phyloP scores from a whole-genome alignment of 2,329 filamentous ascomycete species.

The Trichophyton schoenleinii region DNA sequence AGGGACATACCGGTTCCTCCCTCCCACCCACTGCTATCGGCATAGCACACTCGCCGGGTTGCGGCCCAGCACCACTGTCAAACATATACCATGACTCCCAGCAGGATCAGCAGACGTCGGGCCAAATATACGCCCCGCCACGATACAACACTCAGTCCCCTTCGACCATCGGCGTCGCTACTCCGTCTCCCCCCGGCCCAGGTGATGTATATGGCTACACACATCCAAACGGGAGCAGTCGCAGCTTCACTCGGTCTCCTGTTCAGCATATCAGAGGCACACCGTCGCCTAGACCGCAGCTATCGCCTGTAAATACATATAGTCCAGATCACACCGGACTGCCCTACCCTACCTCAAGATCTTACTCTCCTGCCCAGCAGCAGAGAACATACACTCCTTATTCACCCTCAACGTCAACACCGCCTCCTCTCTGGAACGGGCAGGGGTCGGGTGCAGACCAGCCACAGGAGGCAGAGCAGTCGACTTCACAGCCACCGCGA shows the following conservation, averaged over 20 bases:
- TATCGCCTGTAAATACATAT: not conserved
- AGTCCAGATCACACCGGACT: not conserved
- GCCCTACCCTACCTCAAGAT: not conserved
- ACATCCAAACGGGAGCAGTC: not conserved
- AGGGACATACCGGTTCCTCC: not conserved
- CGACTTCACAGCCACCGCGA: not conserved
- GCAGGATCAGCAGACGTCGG: not conserved
- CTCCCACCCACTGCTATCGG: conserved; percentile 3
- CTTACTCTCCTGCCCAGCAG: not conserved
- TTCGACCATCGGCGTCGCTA: not conserved
- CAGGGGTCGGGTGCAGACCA: conserved; percentile 2
- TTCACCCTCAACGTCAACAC: conserved; percentile 7
- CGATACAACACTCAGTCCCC: not conserved
- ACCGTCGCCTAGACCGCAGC: not conserved
- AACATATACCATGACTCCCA: conserved; percentile 4
- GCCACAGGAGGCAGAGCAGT: not conserved
- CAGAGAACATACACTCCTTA: conserved; percentile 9
- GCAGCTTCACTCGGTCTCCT: not conserved
- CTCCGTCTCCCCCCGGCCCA: too few species aligned
- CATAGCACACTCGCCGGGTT: conserved; percentile 5
- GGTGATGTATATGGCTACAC: not conserved
- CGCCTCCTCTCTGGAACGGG: conserved; percentile 9
- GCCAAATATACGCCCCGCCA: not conserved
- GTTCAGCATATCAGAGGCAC: not conserved
- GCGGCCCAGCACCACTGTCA: not conserved